phyloP scores from a whole-genome alignment of 805 yeast species.

The Debaryomyces castellii region DNA sequence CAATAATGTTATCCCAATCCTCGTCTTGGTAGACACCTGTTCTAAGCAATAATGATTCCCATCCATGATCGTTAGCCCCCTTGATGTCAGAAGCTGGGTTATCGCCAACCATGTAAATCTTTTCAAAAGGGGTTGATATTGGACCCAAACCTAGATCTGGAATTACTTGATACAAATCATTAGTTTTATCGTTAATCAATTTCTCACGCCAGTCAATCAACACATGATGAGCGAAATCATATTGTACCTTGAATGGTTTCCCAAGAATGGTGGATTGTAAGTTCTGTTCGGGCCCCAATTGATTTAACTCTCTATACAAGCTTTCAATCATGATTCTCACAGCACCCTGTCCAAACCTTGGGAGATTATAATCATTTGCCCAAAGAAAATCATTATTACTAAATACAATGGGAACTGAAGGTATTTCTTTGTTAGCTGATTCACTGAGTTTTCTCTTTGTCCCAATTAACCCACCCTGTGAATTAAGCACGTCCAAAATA shows the following conservation, averaged over 20 bases:
- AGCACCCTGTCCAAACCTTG: slow-evolving; percentile 92
- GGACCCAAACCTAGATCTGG: slow-evolving; percentile 49
- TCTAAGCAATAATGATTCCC: slow-evolving; percentile 81
- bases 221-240: slow-evolving; percentile 78
- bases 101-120: slow-evolving; percentile 95
- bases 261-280: slow-evolving; percentile 67
- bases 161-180: slow-evolving; percentile 22
- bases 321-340: slow-evolving; percentile 63
- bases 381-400: slow-evolving; percentile 83
- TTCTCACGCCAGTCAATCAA: slow-evolving; percentile 55
- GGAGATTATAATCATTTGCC: slow-evolving; percentile 78
- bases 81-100: slow-evolving; percentile 90
- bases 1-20: slow-evolving; percentile 40
- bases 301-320: slow-evolving; percentile 54
- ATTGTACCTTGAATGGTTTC: slow-evolving; percentile 76
- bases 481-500: slow-evolving; percentile 65
- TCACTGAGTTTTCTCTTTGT: slow-evolving; percentile 44
- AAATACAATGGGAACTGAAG: slow-evolving; percentile 70
- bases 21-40: slow-evolving; percentile 83
- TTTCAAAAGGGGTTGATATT: slow-evolving; percentile 36
- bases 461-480: slow-evolving; percentile 62
- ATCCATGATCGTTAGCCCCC: slow-evolving; percentile 86
- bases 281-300: slow-evolving; percentile 29
- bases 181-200: slow-evolving; percentile 17
- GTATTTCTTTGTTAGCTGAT: slow-evolving; percentile 26